A percentile compares a stretch with the other conserved stretches of the same genome.
These are phyloP conservation scores for Fagopyrum homotropicum DNA, from an alignment of 148 eudicot species.

Conservation along the genomic window DNA sequence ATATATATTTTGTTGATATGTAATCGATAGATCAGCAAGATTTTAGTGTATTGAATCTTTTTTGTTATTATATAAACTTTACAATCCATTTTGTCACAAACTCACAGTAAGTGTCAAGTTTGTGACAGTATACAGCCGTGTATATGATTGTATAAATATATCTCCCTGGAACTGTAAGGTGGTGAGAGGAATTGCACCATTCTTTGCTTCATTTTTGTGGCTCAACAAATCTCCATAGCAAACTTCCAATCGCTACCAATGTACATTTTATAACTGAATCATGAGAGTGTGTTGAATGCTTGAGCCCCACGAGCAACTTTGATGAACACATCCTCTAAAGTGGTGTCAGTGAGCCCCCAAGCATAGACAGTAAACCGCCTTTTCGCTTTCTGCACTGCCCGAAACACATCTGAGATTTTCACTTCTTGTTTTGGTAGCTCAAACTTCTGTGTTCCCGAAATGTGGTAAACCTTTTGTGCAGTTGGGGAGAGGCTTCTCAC, in stretches of 20 bases:
- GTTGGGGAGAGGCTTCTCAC: slow-evolving; percentile 44
- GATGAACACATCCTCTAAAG: slow-evolving; percentile 84
- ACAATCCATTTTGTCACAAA: background rate
- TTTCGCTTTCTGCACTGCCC: slow-evolving; percentile 73
- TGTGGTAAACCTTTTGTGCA: slow-evolving; percentile 67
- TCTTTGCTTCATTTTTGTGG: background rate
- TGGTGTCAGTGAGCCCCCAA: slow-evolving; percentile 87
- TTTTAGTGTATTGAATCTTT: no score
- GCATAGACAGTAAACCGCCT: slow-evolving; percentile 69
- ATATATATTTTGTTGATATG: no score
- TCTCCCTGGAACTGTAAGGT: background rate
- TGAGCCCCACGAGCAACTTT: slow-evolving; percentile 76
- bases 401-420: slow-evolving; percentile 57
- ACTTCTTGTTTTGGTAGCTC: slow-evolving; percentile 68
- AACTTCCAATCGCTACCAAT: background rate
- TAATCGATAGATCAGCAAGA: no score
- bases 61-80: no score
- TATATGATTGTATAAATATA: background rate
- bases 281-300: slow-evolving; percentile 41
- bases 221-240: background rate
- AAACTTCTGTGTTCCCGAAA: slow-evolving; percentile 81
- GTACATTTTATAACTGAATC: slow-evolving; percentile 8
- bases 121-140: background rate
- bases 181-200: background rate
- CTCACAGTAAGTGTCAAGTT: background rate